Evolutionary conservation across 108 stramenopile genomes (phyloP), one percentile per base, ranked within the genome.

Genomic region (Nannochloropsis granulata): DNA sequence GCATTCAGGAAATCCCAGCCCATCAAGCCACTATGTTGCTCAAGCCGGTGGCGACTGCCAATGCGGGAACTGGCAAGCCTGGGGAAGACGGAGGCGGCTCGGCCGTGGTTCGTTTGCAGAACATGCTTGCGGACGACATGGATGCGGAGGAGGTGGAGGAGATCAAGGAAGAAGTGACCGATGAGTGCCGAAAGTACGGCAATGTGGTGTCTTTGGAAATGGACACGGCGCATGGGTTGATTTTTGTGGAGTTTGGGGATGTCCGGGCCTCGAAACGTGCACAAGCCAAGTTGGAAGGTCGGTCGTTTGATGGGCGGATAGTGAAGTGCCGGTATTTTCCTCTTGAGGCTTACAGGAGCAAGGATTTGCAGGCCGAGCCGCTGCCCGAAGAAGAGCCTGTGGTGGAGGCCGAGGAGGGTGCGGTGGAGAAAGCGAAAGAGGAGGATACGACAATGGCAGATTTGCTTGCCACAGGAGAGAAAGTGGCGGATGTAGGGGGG

Each of bases 141-240:
- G 56, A 71, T n/a, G 56, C 56, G 56, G 56, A 71, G 2, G 56
- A 71, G 56, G 56, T 71, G 56, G 56, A 71, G 56, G 56, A 71
- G 56, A 71, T 71, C 56, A 71, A 24, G 81, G 85, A 85, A 34
- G 85, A 85, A 21, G 85, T 85, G 14, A 43, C 23, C 23, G 78
- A 79, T 12, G 85, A 85, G 42, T 85, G 85, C 23, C 43, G 81
- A 23, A 82, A 82, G 45, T 81, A 85, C 80, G 85, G 85, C n/a
- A 81, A 24, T 19, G 85, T 85, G 1, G n/a, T 78, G 19, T 71
- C 56, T 16, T 16, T 71, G 56, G 21, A 71, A 16, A 71, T 71
- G 56, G 56, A 71, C 56, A 16, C 56, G n/a, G 56, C 56, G 7
- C 56, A 71, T 2, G 56, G 56, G 2, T 71, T 71, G 16, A 71